Evolutionary conservation across 176 grass and related monocot genomes (phyloP).

Genomic region (Tuctoria greenei): DNA sequence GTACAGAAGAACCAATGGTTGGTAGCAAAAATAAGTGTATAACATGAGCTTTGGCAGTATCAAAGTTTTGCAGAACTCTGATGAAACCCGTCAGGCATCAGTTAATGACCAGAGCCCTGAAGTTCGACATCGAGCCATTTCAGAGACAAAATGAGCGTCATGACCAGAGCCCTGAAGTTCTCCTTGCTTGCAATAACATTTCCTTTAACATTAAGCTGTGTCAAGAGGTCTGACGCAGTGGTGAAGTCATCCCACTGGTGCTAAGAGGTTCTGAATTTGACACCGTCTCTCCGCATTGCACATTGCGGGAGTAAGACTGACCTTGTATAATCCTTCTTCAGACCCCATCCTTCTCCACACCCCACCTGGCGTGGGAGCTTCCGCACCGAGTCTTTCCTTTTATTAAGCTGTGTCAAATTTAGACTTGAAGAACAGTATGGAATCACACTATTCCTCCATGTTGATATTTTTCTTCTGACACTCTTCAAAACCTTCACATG

Average conservation of each 20-base stretch:
- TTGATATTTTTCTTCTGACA: slow-evolving; percentile 39
- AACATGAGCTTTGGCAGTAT: background rate
- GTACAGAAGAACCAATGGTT: slow-evolving; percentile 13
- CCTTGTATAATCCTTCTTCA: no score
- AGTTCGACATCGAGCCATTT: slow-evolving; percentile 62
- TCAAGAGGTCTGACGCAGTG: no score
- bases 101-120: slow-evolving; percentile 19
- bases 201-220: slow-evolving; percentile 64
- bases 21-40: slow-evolving; percentile 9
- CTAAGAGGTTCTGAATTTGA: no score
- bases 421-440: slow-evolving; percentile 58
- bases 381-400: no score
- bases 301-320: no score
- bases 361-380: no score
- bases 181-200: slow-evolving; percentile 53
- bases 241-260: no score
- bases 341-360: no score
- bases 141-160: slow-evolving; percentile 47
- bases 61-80: background rate
- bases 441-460: slow-evolving; percentile 56
- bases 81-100: slow-evolving; percentile 10
- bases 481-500: slow-evolving; percentile 48
- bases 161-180: slow-evolving; percentile 41
- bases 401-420: no score
- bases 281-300: no score